phyloP scores from a whole-genome alignment of 208 protist species.

The Leptomonas pyrrhocoris region DNA sequence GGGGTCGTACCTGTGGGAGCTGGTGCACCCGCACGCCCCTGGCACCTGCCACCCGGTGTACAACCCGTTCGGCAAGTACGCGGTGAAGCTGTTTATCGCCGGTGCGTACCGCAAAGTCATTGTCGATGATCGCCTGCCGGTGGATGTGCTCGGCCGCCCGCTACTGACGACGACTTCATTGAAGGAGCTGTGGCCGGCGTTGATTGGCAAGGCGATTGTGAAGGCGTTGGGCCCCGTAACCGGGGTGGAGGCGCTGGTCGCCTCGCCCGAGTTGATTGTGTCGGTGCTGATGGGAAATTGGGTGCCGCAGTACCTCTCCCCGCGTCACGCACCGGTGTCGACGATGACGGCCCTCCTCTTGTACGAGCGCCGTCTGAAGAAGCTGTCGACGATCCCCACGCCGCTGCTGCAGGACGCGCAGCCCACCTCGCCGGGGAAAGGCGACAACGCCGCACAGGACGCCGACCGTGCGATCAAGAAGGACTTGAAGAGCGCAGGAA shows the following conservation, averaged over 20 bases:
- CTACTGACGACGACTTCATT: slow-evolving; percentile 73
- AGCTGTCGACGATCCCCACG: slow-evolving; percentile 17
- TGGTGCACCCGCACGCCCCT: slow-evolving; percentile 85
- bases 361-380: slow-evolving; percentile 37
- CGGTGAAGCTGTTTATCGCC: slow-evolving; percentile 88
- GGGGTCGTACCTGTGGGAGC: slow-evolving; percentile 88
- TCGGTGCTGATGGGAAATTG: slow-evolving; percentile 74
- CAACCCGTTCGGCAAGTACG: slow-evolving; percentile 92
- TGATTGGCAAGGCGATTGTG: slow-evolving; percentile 86
- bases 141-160: slow-evolving; percentile 78
- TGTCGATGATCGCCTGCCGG: slow-evolving; percentile 87
- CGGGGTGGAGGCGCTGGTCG: slow-evolving; percentile 44
- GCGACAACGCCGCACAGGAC: neutral
- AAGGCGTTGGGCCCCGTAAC: slow-evolving; percentile 50
- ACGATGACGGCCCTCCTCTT: slow-evolving; percentile 44
- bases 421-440: neutral
- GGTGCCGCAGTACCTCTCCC: slow-evolving; percentile 74
- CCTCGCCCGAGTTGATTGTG: slow-evolving; percentile 63
- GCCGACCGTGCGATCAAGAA: neutral
- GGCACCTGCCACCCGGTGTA: slow-evolving; percentile 87
- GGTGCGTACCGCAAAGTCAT: slow-evolving; percentile 83
- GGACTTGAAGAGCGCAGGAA: neutral
- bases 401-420: slow-evolving; percentile 10
- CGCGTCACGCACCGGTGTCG: slow-evolving; percentile 32
- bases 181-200: slow-evolving; percentile 88